These are phyloP conservation scores for Amanita fuliginea DNA, from an alignment of 768 basidiomycete species.

Conservation along the genomic window DNA sequence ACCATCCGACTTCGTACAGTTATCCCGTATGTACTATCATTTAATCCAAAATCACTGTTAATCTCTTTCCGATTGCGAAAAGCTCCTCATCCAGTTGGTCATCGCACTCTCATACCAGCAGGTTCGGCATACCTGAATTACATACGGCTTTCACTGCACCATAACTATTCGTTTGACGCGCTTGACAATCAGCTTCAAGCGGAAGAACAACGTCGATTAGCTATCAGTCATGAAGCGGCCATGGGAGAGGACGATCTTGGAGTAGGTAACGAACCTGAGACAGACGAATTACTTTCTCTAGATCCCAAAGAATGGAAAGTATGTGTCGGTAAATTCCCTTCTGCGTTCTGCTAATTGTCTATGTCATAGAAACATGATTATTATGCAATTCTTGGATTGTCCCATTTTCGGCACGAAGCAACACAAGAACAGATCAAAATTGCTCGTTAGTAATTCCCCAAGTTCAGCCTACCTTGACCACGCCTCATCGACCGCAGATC, in stretches of 20 bases:
- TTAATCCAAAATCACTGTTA: background rate
- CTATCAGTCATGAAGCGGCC: slow-evolving; percentile 31
- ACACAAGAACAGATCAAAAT: slow-evolving; percentile 90
- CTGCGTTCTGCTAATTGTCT: background rate
- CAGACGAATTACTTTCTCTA: slow-evolving; percentile 50
- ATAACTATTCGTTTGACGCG: slow-evolving; percentile 73
- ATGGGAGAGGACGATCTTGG: slow-evolving; percentile 78
- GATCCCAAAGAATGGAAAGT: slow-evolving; percentile 99
- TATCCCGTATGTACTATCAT: slow-evolving; percentile 15
- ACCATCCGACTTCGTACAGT: slow-evolving; percentile 14
- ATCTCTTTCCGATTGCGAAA: background rate
- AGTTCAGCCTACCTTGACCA: background rate
- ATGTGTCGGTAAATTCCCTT: background rate
- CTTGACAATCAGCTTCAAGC: slow-evolving; percentile 55
- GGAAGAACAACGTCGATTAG: slow-evolving; percentile 33
- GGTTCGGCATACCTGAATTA: slow-evolving; percentile 84
- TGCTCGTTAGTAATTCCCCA: slow-evolving; percentile 59
- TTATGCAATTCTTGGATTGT: slow-evolving; percentile 93
- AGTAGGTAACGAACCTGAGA: slow-evolving; percentile 85
- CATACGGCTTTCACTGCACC: slow-evolving; percentile 61
- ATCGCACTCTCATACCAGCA: slow-evolving; percentile 59
- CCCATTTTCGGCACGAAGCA: slow-evolving; percentile 79
- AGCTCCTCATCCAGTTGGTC: slow-evolving; percentile 28
- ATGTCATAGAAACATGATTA: slow-evolving; percentile 85
- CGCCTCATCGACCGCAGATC: slow-evolving; percentile 43